A percentile compares a stretch with the other conserved stretches of the same genome.
Conservation (phyloP, 805 yeast genomes). For the Saturnispora serradocipensis region DNA sequence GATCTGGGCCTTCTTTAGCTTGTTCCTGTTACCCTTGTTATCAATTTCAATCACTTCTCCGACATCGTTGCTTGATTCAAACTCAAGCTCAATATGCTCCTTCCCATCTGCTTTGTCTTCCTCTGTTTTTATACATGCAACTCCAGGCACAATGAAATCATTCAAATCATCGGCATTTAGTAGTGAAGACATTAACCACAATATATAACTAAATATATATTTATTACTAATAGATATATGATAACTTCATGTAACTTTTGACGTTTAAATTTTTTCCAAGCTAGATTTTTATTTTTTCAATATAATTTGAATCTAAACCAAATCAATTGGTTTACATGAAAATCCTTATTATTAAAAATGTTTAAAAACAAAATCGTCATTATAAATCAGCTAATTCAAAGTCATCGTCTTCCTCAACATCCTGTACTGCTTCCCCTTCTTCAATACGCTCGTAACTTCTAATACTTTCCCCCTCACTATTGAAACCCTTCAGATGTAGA, state of each 20-base stretch:
- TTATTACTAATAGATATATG: neutral
- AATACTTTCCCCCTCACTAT: constrained; percentile 7
- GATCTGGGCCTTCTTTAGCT: constrained; percentile 73
- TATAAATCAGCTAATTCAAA: constrained; percentile 4
- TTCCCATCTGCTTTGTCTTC: constrained; percentile 15
- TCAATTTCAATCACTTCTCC: constrained; percentile 53
- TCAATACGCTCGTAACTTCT: neutral
- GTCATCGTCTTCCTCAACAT: constrained; percentile 8
- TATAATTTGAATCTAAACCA: neutral
- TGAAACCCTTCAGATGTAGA: constrained; percentile 31
- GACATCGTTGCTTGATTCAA: constrained; percentile 42
- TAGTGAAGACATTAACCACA: constrained; percentile 63
- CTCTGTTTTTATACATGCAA: constrained; percentile 81
- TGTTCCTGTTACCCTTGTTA: constrained; percentile 32
- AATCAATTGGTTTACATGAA: neutral
- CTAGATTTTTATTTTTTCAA: neutral
- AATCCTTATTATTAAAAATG: neutral
- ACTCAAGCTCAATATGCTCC: constrained; percentile 34
- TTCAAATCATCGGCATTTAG: constrained; percentile 85
- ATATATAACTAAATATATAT: neutral
- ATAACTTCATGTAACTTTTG: too few relatives aligned
- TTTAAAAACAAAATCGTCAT: neutral
- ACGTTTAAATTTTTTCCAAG: neutral
- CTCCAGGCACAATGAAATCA: constrained; percentile 90
- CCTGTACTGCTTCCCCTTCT: neutral